phyloP scores from a whole-genome alignment of 2,329 filamentous ascomycete genomes.

The Colletotrichum lini region DNA sequence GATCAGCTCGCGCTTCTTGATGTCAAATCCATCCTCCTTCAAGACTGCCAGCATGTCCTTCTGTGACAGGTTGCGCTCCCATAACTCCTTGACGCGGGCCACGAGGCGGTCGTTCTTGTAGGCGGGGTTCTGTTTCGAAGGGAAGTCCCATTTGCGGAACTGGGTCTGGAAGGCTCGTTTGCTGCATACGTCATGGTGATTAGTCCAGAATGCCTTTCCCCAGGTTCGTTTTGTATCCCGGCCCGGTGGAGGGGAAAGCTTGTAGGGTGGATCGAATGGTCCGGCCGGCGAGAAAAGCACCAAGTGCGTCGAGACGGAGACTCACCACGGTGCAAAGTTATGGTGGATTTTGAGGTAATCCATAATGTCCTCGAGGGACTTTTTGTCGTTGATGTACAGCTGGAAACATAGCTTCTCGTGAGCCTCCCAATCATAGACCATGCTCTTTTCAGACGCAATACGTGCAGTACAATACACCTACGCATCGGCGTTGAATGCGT shows the following conservation, averaged over 20 bases:
- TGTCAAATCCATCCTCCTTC: constrained; percentile 78
- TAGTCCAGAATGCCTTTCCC: constrained; percentile 11
- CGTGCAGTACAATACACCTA: constrained; percentile 1
- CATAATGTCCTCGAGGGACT: constrained; percentile 81
- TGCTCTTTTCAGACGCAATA: constrained; percentile 46
- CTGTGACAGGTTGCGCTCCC: constrained; percentile 81
- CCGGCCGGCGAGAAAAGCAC: constrained; percentile 37
- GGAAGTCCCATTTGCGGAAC: constrained; percentile 85
- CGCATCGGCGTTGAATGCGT: constrained; percentile 25
- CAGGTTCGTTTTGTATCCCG: constrained; percentile 1
- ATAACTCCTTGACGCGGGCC: constrained; percentile 80
- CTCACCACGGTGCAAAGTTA: constrained; percentile 80
- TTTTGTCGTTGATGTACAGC: constrained; percentile 84
- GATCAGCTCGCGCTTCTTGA: constrained; percentile 80
- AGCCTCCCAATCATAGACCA: constrained; percentile 64
- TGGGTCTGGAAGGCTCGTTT: constrained; percentile 84
- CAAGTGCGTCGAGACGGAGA: constrained; percentile 36
- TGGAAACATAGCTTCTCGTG: constrained; percentile 62
- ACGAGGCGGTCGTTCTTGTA: constrained; percentile 79
- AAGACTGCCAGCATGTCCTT: constrained; percentile 81
- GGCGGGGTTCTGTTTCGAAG: constrained; percentile 79
- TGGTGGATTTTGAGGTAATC: constrained; percentile 75
- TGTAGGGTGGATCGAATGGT: constrained; percentile 33
- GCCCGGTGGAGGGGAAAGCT: background rate
- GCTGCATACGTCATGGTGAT: constrained; percentile 58